Percentiles rank a stretch among this genome's conserved stretches.
These are phyloP conservation scores for Apostasia ramifera DNA, from an alignment of 106 monocot genomes.

Conservation along the genomic window DNA sequence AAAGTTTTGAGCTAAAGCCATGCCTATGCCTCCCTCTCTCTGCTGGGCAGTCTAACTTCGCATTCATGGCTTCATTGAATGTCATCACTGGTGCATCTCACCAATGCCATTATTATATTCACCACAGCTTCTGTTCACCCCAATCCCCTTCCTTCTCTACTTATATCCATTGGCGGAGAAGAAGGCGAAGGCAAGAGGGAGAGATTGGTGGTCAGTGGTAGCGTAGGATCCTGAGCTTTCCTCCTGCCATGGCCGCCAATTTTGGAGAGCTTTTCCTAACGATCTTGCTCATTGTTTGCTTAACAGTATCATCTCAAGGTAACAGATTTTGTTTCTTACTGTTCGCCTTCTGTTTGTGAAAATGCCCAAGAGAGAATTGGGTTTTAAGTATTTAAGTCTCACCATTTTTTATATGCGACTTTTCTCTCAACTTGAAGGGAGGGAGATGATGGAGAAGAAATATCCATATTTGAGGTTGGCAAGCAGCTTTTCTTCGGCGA, in stretches of 20 bases:
- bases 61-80: constrained; percentile 18
- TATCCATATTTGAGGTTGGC: constrained; percentile 28
- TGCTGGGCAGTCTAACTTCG: background rate
- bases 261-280: constrained; percentile 18
- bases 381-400: background rate
- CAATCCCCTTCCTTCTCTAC: background rate
- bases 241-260: constrained; percentile 10
- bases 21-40: too few species aligned
- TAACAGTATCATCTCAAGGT: constrained; percentile 36
- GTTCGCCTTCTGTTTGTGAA: background rate
- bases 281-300: constrained; percentile 28
- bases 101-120: background rate
- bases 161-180: background rate
- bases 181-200: background rate
- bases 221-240: background rate
- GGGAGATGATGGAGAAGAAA: constrained; percentile 6
- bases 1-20: too few species aligned
- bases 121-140: background rate
- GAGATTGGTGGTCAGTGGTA: background rate
- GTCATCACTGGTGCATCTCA: background rate
- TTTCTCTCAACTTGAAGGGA: constrained; percentile 18
- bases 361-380: background rate
- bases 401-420: background rate
- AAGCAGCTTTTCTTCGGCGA: constrained; percentile 31
- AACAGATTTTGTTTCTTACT: background rate